phyloP scores from a whole-genome alignment of 805 yeast genomes.

The Nakazawaea pomicola region DNA sequence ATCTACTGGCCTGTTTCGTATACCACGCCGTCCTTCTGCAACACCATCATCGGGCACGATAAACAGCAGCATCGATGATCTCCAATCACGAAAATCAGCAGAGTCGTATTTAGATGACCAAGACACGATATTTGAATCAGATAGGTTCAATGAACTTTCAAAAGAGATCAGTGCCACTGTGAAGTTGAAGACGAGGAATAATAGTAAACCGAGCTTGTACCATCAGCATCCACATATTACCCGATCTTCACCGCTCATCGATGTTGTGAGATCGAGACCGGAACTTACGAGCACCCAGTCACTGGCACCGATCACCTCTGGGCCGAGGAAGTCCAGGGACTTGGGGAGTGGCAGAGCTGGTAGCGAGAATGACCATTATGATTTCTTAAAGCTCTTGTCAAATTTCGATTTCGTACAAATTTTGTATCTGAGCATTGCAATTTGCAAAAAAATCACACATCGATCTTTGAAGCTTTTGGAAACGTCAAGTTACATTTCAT shows the following conservation, averaged over 20 bases:
- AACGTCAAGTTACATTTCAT: conserved; percentile 19
- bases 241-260: background rate
- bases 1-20: background rate
- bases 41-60: background rate
- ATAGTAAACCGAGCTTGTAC: background rate
- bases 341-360: too few relatives aligned
- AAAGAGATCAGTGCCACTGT: conserved; percentile 12
- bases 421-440: background rate
- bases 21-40: background rate
- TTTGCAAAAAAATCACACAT: too few relatives aligned
- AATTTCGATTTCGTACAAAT: conserved; percentile 5
- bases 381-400: background rate
- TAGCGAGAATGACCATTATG: background rate
- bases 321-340: too few relatives aligned
- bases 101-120: background rate
- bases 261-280: background rate
- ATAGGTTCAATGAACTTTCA: conserved; percentile 4
- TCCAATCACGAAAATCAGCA: background rate
- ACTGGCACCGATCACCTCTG: too few relatives aligned
- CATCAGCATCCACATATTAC: background rate
- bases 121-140: background rate
- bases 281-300: conserved; percentile 1
- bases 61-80: too few relatives aligned
- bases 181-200: background rate
- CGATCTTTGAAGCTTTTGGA: too few relatives aligned